Percentiles rank a stretch among this genome's conserved stretches.
Conservation (phyloP, 257 asterid genomes). For the Gardenia jasminoides region DNA sequence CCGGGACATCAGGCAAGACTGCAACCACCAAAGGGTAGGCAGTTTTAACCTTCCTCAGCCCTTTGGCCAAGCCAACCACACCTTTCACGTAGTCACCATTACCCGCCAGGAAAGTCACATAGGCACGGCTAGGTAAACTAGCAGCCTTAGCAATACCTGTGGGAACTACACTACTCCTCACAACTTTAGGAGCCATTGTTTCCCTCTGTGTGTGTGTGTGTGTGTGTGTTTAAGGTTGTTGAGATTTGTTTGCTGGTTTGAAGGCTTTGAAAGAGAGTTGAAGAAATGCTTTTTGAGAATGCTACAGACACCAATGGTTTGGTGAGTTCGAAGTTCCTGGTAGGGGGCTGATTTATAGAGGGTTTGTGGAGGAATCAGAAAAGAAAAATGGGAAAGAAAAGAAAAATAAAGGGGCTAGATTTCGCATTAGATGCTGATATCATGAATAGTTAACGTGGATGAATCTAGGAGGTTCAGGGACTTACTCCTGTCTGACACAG, state of each 20-base stretch:
- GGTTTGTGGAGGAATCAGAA: not conserved
- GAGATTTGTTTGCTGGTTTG: not conserved
- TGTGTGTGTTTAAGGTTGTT: no score
- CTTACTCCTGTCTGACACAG: no score
- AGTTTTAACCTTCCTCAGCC: constrained; percentile 27
- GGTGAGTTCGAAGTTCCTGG: not conserved
- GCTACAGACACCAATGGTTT: not conserved
- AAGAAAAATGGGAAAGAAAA: not conserved
- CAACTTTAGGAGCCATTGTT: constrained; percentile 7
- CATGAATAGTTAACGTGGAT: not conserved
- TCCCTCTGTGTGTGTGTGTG: no score
- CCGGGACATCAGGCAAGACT: constrained; percentile 37
- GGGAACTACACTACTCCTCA: not conserved
- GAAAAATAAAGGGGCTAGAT: not conserved
- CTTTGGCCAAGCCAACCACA: constrained; percentile 38
- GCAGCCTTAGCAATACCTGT: constrained; percentile 19
- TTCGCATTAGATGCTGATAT: not conserved
- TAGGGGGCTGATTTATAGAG: not conserved
- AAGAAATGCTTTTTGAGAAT: not conserved
- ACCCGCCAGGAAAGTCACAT: constrained; percentile 34
- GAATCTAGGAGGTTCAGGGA: no score
- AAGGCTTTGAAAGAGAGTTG: not conserved
- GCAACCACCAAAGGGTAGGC: constrained; percentile 39
- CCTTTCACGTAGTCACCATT: constrained; percentile 40
- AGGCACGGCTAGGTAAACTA: constrained; percentile 29